These are phyloP conservation scores for Rhizophagus sp. DNA, from an alignment of 192 early-diverging fungal species.

Conservation along the genomic window DNA sequence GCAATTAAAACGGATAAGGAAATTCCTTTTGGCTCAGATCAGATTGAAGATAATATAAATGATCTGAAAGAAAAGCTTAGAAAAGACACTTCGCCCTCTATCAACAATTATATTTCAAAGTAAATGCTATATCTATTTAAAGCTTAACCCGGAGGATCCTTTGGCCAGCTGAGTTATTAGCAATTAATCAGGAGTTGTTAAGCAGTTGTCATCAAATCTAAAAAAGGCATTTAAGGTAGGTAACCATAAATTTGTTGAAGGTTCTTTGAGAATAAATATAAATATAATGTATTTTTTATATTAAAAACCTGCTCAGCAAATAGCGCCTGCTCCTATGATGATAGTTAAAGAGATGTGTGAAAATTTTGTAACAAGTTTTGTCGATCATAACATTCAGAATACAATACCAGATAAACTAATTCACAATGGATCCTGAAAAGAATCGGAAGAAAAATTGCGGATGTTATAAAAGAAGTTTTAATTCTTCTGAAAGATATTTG, in stretches of 20 bases:
- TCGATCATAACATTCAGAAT: background rate
- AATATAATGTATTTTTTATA: too few relatives aligned
- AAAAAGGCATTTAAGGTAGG: conserved; percentile 5
- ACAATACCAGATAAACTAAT: background rate
- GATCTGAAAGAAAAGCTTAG: background rate
- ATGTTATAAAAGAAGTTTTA: conserved; percentile 9
- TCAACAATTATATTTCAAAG: background rate
- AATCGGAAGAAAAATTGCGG: background rate
- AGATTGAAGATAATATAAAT: conserved; percentile 6
- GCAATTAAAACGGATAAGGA: conserved; percentile 11
- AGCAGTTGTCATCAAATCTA: background rate
- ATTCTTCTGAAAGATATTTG: background rate
- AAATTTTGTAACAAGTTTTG: background rate
- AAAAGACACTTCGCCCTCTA: background rate
- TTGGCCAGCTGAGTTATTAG: conserved; percentile 13
- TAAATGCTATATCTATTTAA: background rate
- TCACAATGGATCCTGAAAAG: background rate
- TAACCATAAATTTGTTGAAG: background rate
- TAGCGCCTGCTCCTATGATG: background rate
- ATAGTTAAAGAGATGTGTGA: background rate
- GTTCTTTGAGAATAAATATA: too few relatives aligned
- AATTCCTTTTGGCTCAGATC: background rate
- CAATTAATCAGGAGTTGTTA: background rate
- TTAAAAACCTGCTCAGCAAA: too few relatives aligned
- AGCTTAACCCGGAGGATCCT: background rate